Percentiles rank a stretch among this genome's conserved stretches.
Evolutionary conservation across 768 basidiomycete genomes (phyloP).

Genomic region (Mycena latifolia): DNA sequence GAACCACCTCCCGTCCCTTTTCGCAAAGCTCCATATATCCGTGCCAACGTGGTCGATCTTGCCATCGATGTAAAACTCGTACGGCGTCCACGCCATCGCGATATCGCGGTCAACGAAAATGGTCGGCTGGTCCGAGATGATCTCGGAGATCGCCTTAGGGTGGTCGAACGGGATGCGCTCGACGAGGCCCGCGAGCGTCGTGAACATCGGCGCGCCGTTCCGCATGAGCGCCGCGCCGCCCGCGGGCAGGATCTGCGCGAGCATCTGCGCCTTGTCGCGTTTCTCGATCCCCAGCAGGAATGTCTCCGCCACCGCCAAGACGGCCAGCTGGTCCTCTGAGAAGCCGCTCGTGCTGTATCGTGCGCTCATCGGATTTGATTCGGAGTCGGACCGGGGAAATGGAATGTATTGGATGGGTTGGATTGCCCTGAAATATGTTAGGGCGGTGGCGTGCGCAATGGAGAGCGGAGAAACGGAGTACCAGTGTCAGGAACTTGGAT

Average conservation of each 20-base stretch:
- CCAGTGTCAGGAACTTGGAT: too few relatives aligned
- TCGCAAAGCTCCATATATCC: constrained; percentile 35
- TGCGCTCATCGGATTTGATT: background rate
- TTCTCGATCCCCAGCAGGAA: constrained; percentile 28
- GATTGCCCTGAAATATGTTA: too few relatives aligned
- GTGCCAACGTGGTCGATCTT: constrained; percentile 31
- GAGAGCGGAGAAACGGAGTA: too few relatives aligned
- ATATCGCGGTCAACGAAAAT: constrained; percentile 28
- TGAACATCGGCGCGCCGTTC: constrained; percentile 29
- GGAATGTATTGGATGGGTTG: too few relatives aligned
- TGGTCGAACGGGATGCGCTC: constrained; percentile 35
- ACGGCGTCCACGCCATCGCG: constrained; percentile 38
- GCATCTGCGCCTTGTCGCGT: constrained; percentile 30
- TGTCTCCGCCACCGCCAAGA: constrained; percentile 33
- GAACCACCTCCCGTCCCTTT: constrained; percentile 32
- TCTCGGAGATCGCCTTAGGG: constrained; percentile 23
- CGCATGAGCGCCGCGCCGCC: constrained; percentile 35
- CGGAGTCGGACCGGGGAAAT: too few relatives aligned
- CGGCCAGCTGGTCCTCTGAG: constrained; percentile 30
- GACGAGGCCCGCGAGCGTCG: constrained; percentile 26
- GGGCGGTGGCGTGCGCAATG: too few relatives aligned
- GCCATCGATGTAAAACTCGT: constrained; percentile 33
- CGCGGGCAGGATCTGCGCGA: constrained; percentile 22
- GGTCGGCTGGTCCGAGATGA: constrained; percentile 22
- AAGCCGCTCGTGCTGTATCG: constrained; percentile 24